These are phyloP conservation scores for Croton setiger DNA, from an alignment of 441 rosid genomes.

Conservation along the genomic window DNA sequence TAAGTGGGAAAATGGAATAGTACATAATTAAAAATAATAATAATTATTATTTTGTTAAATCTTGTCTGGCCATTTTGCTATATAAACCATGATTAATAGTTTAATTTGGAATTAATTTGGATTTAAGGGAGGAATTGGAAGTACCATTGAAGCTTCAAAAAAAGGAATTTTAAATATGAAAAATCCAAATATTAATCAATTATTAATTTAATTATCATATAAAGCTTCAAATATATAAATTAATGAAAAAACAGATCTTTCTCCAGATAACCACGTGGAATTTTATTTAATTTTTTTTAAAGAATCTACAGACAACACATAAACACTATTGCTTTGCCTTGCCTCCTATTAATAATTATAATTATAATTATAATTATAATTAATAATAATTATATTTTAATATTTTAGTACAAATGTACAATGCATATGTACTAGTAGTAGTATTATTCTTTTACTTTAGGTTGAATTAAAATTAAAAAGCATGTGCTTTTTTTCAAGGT, in stretches of 20 bases:
- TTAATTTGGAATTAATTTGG: slow-evolving; percentile 8
- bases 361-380: neutral
- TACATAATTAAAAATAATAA: too few species aligned
- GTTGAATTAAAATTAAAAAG: neutral
- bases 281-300: too few species aligned
- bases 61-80: neutral
- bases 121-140: neutral
- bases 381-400: neutral
- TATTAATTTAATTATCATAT: slow-evolving; percentile 22
- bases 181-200: slow-evolving; percentile 20
- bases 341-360: neutral
- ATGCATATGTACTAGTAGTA: slow-evolving; percentile 13
- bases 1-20: too few species aligned
- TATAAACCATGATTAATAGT: neutral
- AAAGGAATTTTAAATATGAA: neutral
- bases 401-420: slow-evolving; percentile 14
- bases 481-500: neutral
- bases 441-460: neutral
- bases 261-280: neutral
- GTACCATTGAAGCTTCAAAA: slow-evolving; percentile 25
- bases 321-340: neutral
- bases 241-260: neutral
- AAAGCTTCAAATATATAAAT: neutral
- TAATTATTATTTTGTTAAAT: too few species aligned
- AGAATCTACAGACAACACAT: slow-evolving; percentile 3